A percentile compares a stretch with the other conserved stretches of the same genome.
phyloP scores from a whole-genome alignment of 179 eudicot genomes.

The Silene vulgaris region DNA sequence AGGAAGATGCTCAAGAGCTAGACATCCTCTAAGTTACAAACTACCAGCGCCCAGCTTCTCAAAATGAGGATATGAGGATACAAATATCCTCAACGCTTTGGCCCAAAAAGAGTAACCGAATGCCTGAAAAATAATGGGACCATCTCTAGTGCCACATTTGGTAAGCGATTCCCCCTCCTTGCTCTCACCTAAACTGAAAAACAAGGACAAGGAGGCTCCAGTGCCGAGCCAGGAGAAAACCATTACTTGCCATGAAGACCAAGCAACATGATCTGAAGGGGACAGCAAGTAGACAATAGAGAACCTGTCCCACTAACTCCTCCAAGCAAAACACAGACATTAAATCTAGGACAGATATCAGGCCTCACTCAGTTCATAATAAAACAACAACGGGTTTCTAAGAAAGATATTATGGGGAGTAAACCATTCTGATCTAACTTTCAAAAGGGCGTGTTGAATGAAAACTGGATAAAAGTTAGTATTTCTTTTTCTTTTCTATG shows the following conservation, averaged over 20 bases:
- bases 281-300: background rate
- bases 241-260: background rate
- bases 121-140: background rate
- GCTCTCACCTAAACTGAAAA: background rate
- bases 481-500: background rate
- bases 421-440: background rate
- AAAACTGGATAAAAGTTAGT: background rate
- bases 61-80: background rate
- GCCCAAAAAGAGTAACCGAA: background rate
- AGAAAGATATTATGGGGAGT: conserved; percentile 1
- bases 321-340: background rate
- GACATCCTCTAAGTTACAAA: background rate
- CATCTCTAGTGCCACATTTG: background rate
- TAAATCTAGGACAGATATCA: background rate
- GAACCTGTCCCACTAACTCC: background rate
- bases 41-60: background rate
- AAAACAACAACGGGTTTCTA: background rate
- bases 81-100: background rate
- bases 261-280: background rate
- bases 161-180: too few species aligned
- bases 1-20: background rate
- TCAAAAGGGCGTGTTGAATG: background rate
- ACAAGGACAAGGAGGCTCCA: background rate
- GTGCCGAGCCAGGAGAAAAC: background rate
- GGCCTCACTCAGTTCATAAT: background rate